Evolutionary conservation across 441 rosid species (phyloP).

Genomic region (Pelargonium citronellum): DNA sequence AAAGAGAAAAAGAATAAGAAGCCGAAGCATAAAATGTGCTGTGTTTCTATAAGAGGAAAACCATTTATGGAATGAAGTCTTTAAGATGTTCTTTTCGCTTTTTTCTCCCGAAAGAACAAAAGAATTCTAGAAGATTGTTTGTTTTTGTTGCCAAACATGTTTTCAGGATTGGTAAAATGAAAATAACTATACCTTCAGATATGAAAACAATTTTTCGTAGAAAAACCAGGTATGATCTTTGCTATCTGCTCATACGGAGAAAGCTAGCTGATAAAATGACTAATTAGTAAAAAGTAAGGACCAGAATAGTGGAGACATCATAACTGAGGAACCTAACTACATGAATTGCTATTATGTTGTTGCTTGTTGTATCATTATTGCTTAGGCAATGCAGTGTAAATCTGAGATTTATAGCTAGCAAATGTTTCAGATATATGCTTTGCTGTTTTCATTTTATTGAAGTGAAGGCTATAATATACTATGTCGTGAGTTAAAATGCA

Average conservation of each 20-base stretch:
- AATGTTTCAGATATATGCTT: background rate
- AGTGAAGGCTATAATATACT: background rate
- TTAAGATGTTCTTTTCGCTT: background rate
- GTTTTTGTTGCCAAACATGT: background rate
- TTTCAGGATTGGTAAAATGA: too few relatives aligned
- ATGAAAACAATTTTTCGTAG: background rate
- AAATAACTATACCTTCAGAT: background rate
- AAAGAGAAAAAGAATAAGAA: too few relatives aligned
- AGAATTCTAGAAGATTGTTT: background rate
- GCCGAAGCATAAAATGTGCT: background rate
- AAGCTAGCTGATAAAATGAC: background rate
- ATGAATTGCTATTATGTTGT: background rate
- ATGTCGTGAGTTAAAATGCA: too few relatives aligned
- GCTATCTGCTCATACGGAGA: background rate
- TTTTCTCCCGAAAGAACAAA: background rate
- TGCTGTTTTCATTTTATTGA: background rate
- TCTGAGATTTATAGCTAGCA: too few relatives aligned
- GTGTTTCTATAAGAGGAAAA: background rate
- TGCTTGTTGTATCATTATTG: background rate
- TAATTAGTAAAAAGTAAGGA: background rate
- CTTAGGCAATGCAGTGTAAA: too few relatives aligned
- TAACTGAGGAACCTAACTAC: background rate
- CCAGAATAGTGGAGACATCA: background rate
- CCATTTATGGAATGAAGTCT: background rate
- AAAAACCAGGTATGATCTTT: too few relatives aligned